Evolutionary conservation across 495 filamentous ascomycete genomes (phyloP).

Genomic region (Hypomontagnella submonticulosa): DNA sequence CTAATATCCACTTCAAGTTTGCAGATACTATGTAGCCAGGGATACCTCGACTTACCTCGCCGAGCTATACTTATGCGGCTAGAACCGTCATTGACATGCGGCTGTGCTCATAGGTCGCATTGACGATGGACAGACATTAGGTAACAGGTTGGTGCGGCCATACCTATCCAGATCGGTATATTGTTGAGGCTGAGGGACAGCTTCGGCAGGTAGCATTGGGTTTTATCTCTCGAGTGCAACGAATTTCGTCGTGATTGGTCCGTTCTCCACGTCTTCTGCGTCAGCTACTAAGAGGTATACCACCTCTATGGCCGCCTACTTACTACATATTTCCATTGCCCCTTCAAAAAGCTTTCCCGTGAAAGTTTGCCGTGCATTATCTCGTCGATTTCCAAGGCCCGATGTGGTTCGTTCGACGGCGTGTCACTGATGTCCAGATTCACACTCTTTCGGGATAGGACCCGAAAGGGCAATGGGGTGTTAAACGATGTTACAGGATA

Average conservation of each 20-base stretch:
- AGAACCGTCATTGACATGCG: conserved; percentile 20
- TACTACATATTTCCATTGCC: conserved; percentile 42
- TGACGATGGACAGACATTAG: conserved; percentile 25
- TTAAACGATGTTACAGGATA: conserved; percentile 24
- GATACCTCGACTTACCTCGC: neutral
- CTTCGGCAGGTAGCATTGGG: conserved; percentile 42
- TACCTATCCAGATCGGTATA: conserved; percentile 7
- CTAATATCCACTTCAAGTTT: neutral
- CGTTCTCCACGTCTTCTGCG: conserved; percentile 24
- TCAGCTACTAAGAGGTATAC: conserved; percentile 33
- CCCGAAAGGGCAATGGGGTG: conserved; percentile 29
- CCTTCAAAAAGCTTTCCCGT: conserved; percentile 7
- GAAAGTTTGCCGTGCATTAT: conserved; percentile 27
- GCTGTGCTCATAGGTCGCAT: conserved; percentile 22
- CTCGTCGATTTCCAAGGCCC: conserved; percentile 10
- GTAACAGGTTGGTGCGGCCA: conserved; percentile 26
- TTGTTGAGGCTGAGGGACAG: conserved; percentile 41
- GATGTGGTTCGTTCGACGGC: conserved; percentile 14
- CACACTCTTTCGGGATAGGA: conserved; percentile 14
- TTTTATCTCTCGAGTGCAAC: conserved; percentile 36
- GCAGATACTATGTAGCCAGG: conserved; percentile 2
- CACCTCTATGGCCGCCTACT: conserved; percentile 34
- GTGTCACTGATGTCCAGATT: conserved; percentile 15
- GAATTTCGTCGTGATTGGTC: conserved; percentile 32
- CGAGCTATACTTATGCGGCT: conserved; percentile 10